Evolutionary conservation across 2,329 filamentous ascomycete genomes (phyloP), one percentile per base, ranked within the genome.

Genomic region (Epichloe bromicola): DNA sequence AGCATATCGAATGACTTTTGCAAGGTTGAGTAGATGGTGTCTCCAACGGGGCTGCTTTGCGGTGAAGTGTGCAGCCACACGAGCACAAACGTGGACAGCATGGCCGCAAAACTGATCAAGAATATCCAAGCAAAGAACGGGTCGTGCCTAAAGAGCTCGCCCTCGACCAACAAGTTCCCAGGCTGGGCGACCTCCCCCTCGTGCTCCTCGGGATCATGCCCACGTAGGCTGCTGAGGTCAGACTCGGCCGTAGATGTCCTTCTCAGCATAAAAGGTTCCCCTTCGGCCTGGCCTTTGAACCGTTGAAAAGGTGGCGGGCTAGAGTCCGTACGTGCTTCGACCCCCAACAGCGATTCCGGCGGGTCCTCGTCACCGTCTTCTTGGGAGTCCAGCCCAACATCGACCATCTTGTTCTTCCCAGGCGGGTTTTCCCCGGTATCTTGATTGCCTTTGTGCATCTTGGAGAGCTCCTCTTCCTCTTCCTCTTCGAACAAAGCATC

Each of bases 21-120:
- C 37, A 98, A 71, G 4, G 88, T 89, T 14, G 86, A 88, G 67
- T 98, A 98, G 53, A 98, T 88, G 1, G 91, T 96, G 66, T 98
- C 93, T 14, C 90, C 91, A 51, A 94, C 78, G 1, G 85, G 84
- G 53, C 78, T 77, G 62, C 86, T 86, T 50, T 75, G 74, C 1
- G 83, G 72, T 17, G 86, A 81, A 2, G 91, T 97, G 63, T 97
- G 88, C 40, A 98, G 75, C 73, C 86, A 94, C 23, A 95, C 85
- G 14, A 98, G 75, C 56, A 95, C 82, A 60, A 89, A 94, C 1
- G 89, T 91, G 12, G 91, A 86, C 60, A 97, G 79, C 62, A 97
- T 78, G 39, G 85, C 85, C 44, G 87, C 89, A 49, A 95, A 71
- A 36, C 82, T 82, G 59, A 97, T 93, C 46, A 95, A 70, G 65